Evolutionary conservation across 164 flowering plant genomes (phyloP), one percentile per base, ranked within the genome.

Genomic region (Vitis vinifera): DNA sequence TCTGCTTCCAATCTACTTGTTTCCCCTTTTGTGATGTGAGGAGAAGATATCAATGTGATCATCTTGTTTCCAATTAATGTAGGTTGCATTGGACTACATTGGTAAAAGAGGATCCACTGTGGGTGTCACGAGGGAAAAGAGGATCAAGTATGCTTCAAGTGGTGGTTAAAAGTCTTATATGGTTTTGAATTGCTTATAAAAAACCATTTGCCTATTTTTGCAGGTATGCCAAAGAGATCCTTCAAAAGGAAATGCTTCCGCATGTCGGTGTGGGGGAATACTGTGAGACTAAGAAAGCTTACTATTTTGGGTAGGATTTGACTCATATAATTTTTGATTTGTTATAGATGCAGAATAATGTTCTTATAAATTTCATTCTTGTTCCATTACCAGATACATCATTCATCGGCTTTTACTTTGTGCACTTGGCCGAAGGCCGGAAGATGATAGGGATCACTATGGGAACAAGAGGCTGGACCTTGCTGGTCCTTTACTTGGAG

Each of bases 361-460:
- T 67, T 16, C 14, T 49, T 37, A 37, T 13, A 13, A 17, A 3
- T 27, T 63, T 48, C 49, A 3, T n/a, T 67, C 16, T 27, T 69
- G 1, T 52, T 73, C 64, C 44, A 37, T 14, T 66, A 27, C 62
- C 79, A 94, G 98, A 47, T 94, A 96, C 73, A 92, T 96, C 68
- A 91, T 96, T 70, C 97, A 96, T 67, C 90, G 99, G 59, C 96
- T 96, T 62, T 81, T 96, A 17, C 79, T 93, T 8, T 92, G 97
- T 84, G 98, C 97, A 1, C 83, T 93, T 80, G 98, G 94, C 14
- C 97, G 98, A 73, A 88, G 98, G 76, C 83, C 97, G 57, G 99
- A 93, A 78, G 99, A 96, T 81, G 99, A 96, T 75, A 84, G 99
- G 70, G 99, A 96, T 84, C 99, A 96, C 77, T 96, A 96, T 75